These are phyloP conservation scores for Cladorrhinum samala DNA, from an alignment of 495 filamentous ascomycete genomes.

Conservation along the genomic window DNA sequence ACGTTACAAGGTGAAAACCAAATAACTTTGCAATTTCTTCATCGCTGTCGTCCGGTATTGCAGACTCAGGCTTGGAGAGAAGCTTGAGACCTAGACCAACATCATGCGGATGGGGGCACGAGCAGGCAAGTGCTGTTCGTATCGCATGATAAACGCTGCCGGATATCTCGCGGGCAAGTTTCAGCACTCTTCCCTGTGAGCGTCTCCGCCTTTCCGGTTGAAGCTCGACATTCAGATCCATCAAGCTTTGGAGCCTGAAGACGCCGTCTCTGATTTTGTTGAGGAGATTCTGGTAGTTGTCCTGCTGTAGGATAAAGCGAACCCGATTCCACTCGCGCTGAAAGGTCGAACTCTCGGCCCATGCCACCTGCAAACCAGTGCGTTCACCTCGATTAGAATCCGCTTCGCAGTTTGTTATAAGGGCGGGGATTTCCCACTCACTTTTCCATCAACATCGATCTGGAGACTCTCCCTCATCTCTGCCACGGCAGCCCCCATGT, in stretches of 20 bases:
- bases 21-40: constrained; percentile 8
- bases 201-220: constrained; percentile 17
- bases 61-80: constrained; percentile 2
- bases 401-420: background rate
- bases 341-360: background rate
- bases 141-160: constrained; percentile 32
- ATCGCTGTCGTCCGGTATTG: constrained; percentile 17
- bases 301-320: constrained; percentile 26
- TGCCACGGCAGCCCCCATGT: constrained; percentile 16
- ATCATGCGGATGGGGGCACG: constrained; percentile 18
- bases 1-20: background rate
- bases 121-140: constrained; percentile 25
- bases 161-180: constrained; percentile 25
- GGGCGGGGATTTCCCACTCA: background rate
- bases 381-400: background rate
- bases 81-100: constrained; percentile 12
- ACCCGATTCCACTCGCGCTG: constrained; percentile 8
- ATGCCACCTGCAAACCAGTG: background rate
- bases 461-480: constrained; percentile 18
- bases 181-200: constrained; percentile 21
- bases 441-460: constrained; percentile 11
- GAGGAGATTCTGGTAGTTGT: constrained; percentile 26
- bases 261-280: constrained; percentile 28
- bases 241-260: constrained; percentile 27
- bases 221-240: constrained; percentile 24